Evolutionary conservation across 225 moss, liverwort and hornwort genomes (phyloP).

Genomic region (Marchantia paleacea): DNA sequence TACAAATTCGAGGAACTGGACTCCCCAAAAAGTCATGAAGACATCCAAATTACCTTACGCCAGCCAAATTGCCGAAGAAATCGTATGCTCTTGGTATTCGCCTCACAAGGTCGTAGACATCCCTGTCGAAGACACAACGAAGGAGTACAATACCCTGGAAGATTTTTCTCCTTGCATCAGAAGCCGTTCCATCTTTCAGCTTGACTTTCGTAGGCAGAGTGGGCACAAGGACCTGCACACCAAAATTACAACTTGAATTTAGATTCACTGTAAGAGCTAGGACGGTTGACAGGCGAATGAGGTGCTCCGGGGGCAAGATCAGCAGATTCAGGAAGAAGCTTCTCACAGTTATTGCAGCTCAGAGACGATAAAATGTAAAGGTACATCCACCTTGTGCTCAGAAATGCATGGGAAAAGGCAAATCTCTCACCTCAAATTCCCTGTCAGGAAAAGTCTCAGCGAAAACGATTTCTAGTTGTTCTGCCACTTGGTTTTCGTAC

Average conservation of each 20-base stretch:
- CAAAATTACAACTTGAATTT: not conserved
- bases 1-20: too few species aligned
- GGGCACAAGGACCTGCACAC: slow-evolving; percentile 64
- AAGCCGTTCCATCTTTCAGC: slow-evolving; percentile 73
- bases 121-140: slow-evolving; percentile 76
- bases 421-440: slow-evolving; percentile 61
- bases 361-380: too few species aligned
- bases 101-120: slow-evolving; percentile 62
- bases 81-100: slow-evolving; percentile 70
- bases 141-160: slow-evolving; percentile 85
- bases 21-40: too few species aligned
- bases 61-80: slow-evolving; percentile 84
- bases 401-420: not conserved
- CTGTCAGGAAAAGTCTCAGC: slow-evolving; percentile 61
- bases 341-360: not conserved
- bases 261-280: not conserved
- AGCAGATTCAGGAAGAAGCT: not conserved
- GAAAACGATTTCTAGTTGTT: slow-evolving; percentile 56
- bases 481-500: slow-evolving; percentile 66
- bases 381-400: not conserved
- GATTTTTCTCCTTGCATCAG: slow-evolving; percentile 65
- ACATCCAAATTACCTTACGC: slow-evolving; percentile 49
- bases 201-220: slow-evolving; percentile 61
- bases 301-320: not conserved
- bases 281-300: not conserved